phyloP scores from a whole-genome alignment of 306 rosid species.

The Vachellia collinsii region DNA sequence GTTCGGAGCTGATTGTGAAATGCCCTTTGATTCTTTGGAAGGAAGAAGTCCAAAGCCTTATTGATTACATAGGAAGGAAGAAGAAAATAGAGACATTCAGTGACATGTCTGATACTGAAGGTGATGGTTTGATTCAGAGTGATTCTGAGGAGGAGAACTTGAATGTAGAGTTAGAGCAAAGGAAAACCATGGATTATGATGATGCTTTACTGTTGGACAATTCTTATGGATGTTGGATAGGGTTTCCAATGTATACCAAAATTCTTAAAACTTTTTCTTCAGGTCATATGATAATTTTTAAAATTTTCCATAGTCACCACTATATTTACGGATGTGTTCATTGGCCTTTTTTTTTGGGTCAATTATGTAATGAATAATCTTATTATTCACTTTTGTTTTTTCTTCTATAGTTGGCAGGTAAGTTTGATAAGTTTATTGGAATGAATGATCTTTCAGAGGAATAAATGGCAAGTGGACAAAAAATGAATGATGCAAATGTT shows the following conservation, averaged over 20 bases:
- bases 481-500: no score
- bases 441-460: not conserved
- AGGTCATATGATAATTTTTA: no score
- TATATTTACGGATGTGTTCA: no score
- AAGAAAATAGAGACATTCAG: conserved; percentile 57
- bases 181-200: conserved; percentile 40
- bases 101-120: conserved; percentile 66
- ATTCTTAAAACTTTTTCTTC: not conserved
- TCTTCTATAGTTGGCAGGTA: not conserved
- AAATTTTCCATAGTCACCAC: no score
- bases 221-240: conserved; percentile 62
- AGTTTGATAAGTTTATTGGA: not conserved
- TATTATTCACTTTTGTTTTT: not conserved
- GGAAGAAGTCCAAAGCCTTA: conserved; percentile 48
- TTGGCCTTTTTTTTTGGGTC: no score
- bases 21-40: conserved; percentile 50
- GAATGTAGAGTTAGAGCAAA: conserved; percentile 44
- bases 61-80: conserved; percentile 62
- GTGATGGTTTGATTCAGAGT: conserved; percentile 34
- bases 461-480: no score
- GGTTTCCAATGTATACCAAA: conserved; percentile 43
- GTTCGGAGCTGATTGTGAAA: conserved; percentile 56
- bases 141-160: conserved; percentile 51
- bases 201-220: conserved; percentile 39
- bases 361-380: no score